Base-by-base conservation (phyloP, 345 rosid genomes). In the Bruguiera parviflora region DNA sequence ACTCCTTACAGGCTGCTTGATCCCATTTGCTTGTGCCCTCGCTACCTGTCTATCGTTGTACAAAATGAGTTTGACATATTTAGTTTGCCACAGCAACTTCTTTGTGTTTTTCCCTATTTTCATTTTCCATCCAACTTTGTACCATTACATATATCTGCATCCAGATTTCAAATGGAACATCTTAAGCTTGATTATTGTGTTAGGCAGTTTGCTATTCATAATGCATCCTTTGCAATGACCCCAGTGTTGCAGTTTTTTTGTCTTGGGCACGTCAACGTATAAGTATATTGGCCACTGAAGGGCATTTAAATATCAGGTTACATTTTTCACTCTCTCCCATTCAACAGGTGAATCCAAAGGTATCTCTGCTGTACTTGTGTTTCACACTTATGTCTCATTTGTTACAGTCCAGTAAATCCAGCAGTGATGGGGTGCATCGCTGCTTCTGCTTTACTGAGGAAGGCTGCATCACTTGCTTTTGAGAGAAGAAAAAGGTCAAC, bases 161-260 rank as follows among this genome's bases (percentile, higher is more conserved):
- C 4, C 25, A 57, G 49, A 22, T 53, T 56, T 32, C 32, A 56
- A 56, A 7, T 27, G 28, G 59, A 56, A 24, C 2, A 21, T n/a
- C 28, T 24, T 21, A 20, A 24, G 24, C 28, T 56, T 21, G 31
- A 22, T 64, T 22, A 32, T 22, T 27, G 35, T 56, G 8, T 2
- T 3, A 24, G 5, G 13, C 24, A 11, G 27, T 3, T 29, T 11
- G 49, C 2, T 49, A 31, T 55, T 13, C 58, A n/a, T 15, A 13
- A 32, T 53, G 39, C 29, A n/a, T 37, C 53, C 19, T 51, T 53
- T 43, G 35, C 10, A 20, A 39, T 65, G 61, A 6, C 58, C 25
- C 47, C 83, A 94, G 99, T 71, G 96, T 95, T 32, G 96, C 96
- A 3, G 96, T 95, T 67, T 95, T 90, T 79, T 31, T 89, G 37